Evolutionary conservation across 331 rosid genomes (phyloP), one percentile per base, ranked within the genome.

Genomic region (Rhamnella rubrinervis): DNA sequence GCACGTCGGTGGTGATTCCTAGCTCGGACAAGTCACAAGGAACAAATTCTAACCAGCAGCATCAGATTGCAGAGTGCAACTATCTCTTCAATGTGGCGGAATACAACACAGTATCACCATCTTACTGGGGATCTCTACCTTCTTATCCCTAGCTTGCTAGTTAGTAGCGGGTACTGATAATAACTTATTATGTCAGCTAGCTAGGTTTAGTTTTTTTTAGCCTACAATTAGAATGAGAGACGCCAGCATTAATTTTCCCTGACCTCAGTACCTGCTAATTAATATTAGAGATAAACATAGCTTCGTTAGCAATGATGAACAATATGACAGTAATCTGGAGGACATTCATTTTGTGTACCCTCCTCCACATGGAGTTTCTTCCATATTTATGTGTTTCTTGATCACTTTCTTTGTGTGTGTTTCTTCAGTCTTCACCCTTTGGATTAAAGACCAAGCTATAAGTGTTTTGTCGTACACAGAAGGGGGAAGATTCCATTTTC

Each of bases 1-100:
- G 93, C 86, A 83, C 86, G 6, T 84, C 96, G 39, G 88, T 77
- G 7, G 87, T 79, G 15, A 72, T 79, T 25, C 81, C 80, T 16
- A 80, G 86, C 75, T 72, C 84, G 23, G 73, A 78, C 73, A 78
- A 65, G 52, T 25, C 71, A 46, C 62, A 41, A 55, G 71, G 75
- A 23, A 21, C 55, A 2, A 59, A 6, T 18, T 8, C 14, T 56
- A 31, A 31, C 35, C 71, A 82, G 10, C 74, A 71, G 9, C 75
- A 65, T 37, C 69, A 50, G 58, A 60, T 61, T 49, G 76, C 62
- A 38, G 80, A 68, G 51, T 67, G 70, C 71, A 78, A 61, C 18
- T 57, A 57, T 31, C 63, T 72, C 4, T 80, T 67, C 72, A 75
- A 72, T 35, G 75, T 72, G 63, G 87, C 83, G 63, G 83, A 82